Evolutionary conservation across 163 green algal genomes (phyloP), one percentile per base, ranked within the genome.

Genomic region (Coccomyxa subellipsoidea): DNA sequence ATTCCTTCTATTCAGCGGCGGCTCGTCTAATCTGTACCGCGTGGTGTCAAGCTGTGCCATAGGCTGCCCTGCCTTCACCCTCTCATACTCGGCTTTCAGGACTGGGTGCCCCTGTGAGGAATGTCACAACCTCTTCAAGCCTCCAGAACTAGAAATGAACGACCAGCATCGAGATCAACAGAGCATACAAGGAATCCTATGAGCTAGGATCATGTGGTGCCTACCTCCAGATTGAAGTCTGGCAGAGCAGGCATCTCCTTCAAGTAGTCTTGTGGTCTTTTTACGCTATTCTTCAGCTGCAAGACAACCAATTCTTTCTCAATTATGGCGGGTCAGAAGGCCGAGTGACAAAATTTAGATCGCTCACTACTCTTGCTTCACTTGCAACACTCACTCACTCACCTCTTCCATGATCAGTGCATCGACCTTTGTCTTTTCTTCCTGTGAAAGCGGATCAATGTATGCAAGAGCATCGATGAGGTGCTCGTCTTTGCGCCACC

Each of bases 381-480:
- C 76, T 38, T 69, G 34, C 9, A 80, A 31, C 3, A 9, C 31
- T 69, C 31, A 38, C 7, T 7, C 12, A 59, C 85, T 76, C 80
- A 93, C 90, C 89, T 97, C 93, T 47, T 95, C 93, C 54, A 93
- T 83, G n/a, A 96, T 93, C 29, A 96, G 80, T 29, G 81, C 73
- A 25, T 95, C 86, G 2, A 96, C 92, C n/a, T 84, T 53, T n/a
- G 77, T 40, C 72, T 90, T 93, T 27, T 93, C 85, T 9, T 90
- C 87, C 1, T 86, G 71, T 27, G 83, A 84, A 10, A 96, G 82
- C 8, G 79, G 59, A 83, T 97, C 93, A 0, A 95, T 85, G 53
- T 97, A 97, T 0, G 93, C 89, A 29, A 97, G 88, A 0, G 93
- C 88, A 83, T 96, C 91, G 15, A 97, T 90, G 2, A 96, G 82